Conservation (phyloP, 2,329 filamentous ascomycete genomes). For the Penicillium sp. region DNA sequence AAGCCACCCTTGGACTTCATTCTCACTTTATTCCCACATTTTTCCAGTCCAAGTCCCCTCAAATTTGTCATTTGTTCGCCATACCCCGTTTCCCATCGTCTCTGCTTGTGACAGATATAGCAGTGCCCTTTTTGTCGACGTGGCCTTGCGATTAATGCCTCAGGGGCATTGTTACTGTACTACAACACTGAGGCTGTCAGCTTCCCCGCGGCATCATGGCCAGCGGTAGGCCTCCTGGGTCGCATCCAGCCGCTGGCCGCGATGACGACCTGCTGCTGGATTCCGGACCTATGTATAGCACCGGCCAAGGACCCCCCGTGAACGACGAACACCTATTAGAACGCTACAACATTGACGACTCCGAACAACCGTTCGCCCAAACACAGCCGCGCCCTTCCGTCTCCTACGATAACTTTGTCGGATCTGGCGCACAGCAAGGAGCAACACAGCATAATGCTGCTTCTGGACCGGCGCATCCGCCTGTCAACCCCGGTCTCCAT, state of each 20-base stretch:
- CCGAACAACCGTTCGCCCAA: constrained; percentile 55
- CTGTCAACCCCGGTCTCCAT: constrained; percentile 36
- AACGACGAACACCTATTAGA: constrained; percentile 78
- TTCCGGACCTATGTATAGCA: constrained; percentile 59
- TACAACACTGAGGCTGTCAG: constrained; percentile 36
- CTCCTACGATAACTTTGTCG: constrained; percentile 94
- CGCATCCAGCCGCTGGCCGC: constrained; percentile 47
- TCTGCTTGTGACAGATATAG: constrained; percentile 6
- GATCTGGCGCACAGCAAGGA: constrained; percentile 56
- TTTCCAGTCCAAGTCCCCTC: neutral
- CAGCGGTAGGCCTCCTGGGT: constrained; percentile 56
- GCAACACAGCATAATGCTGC: constrained; percentile 42
- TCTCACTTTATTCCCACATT: constrained; percentile 8
- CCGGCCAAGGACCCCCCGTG: constrained; percentile 73
- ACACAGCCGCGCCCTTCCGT: constrained; percentile 72
- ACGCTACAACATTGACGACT: constrained; percentile 69
- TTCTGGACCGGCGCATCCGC: constrained; percentile 38
- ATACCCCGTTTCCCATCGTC: constrained; percentile 8
- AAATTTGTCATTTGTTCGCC: neutral
- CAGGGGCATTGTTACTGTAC: constrained; percentile 31
- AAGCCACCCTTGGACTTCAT: constrained; percentile 22
- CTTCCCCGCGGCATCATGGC: constrained; percentile 44
- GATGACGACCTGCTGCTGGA: constrained; percentile 47
- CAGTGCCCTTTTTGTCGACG: constrained; percentile 11
- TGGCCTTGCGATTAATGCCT: constrained; percentile 39